These are phyloP conservation scores for Eutrema salsugineum DNA, from an alignment of 441 rosid genomes.

Conservation along the genomic window DNA sequence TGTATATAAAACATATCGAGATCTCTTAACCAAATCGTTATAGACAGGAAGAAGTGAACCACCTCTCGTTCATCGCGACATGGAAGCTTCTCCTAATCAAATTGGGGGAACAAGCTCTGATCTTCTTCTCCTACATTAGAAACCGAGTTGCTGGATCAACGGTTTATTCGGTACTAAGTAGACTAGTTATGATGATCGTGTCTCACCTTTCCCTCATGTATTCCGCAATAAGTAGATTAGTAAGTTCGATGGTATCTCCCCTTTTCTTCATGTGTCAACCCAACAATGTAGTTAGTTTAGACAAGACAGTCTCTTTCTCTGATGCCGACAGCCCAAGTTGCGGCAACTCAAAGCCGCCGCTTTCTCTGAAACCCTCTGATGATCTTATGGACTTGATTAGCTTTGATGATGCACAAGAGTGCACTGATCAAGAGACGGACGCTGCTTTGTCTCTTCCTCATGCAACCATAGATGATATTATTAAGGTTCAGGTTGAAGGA, in stretches of 20 bases:
- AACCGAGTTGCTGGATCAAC: conserved; percentile 47
- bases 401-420: conserved; percentile 30
- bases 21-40: conserved; percentile 39
- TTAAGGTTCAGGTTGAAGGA: conserved; percentile 41
- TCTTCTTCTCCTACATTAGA: conserved; percentile 53
- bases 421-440: neutral
- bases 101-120: conserved; percentile 50
- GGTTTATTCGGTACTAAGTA: conserved; percentile 27
- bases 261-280: conserved; percentile 43
- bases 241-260: conserved; percentile 40
- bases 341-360: conserved; percentile 15
- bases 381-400: conserved; percentile 45
- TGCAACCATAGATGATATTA: conserved; percentile 42
- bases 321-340: conserved; percentile 4
- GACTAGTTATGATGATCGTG: conserved; percentile 41
- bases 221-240: conserved; percentile 40
- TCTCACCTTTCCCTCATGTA: conserved; percentile 55
- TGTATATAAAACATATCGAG: neutral
- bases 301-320: conserved; percentile 36
- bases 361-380: conserved; percentile 23
- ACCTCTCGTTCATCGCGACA: conserved; percentile 42
- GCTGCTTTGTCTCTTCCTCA: neutral
- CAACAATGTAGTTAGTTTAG: conserved; percentile 28
- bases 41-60: conserved; percentile 60
- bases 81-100: conserved; percentile 65